Percentiles rank a stretch among this genome's conserved stretches.
Conservation (phyloP, 257 asterid species). For the Solanum neorickii region DNA sequence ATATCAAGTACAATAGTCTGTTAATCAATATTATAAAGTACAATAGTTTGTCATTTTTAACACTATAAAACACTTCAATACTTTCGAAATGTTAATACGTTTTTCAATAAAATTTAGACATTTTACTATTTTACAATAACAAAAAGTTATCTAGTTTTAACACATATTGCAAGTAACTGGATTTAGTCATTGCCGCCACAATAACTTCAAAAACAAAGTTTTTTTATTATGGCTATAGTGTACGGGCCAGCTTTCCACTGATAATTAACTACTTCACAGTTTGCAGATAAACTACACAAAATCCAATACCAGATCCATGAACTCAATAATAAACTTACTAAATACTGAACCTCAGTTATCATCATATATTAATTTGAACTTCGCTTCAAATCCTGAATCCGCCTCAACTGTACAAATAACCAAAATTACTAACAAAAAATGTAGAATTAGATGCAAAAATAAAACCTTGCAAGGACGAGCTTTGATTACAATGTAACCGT, state of each 20-base stretch:
- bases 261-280: background rate
- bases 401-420: background rate
- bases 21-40: too few relatives aligned
- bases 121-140: background rate
- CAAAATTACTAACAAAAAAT: background rate
- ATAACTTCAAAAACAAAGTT: background rate
- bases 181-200: background rate
- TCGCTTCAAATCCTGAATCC: background rate
- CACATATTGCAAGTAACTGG: background rate
- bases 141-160: background rate
- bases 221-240: too few relatives aligned
- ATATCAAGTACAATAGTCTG: too few relatives aligned
- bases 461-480: conserved; percentile 55
- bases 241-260: background rate
- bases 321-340: background rate
- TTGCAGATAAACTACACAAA: background rate
- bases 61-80: background rate
- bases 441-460: background rate
- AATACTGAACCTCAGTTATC: background rate
- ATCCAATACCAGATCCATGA: background rate
- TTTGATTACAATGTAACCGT: conserved; percentile 51
- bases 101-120: background rate
- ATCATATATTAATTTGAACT: background rate
- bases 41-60: too few relatives aligned
- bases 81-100: background rate